A percentile compares a stretch with the other conserved stretches of the same genome.
phyloP scores from a whole-genome alignment of 2,329 filamentous ascomycete species.

The Aplosporella prunicola region DNA sequence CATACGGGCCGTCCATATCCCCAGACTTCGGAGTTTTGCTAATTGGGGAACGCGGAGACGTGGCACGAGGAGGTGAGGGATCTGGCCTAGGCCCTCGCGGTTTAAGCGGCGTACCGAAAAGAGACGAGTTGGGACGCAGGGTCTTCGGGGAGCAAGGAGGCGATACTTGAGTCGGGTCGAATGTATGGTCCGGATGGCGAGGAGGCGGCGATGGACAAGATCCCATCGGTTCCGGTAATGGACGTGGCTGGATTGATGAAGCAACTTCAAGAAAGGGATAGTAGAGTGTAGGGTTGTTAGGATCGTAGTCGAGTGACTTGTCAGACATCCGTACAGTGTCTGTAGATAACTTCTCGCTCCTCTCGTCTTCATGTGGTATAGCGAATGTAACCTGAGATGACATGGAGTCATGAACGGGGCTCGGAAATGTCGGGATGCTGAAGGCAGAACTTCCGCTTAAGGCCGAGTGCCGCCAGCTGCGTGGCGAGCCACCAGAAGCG shows the following conservation, averaged over 20 bases:
- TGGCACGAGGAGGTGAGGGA: too few relatives aligned
- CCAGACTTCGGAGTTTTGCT: not conserved
- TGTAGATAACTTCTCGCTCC: too few relatives aligned
- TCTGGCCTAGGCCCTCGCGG: too few relatives aligned
- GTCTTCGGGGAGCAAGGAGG: slow-evolving; percentile 33
- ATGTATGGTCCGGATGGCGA: slow-evolving; percentile 12
- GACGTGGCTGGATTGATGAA: too few relatives aligned
- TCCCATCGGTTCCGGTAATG: not conserved
- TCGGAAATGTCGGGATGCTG: slow-evolving; percentile 30
- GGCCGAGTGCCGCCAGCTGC: slow-evolving; percentile 13
- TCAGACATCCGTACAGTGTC: too few relatives aligned
- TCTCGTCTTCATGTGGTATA: not conserved
- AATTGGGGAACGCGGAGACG: too few relatives aligned
- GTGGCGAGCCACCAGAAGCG: slow-evolving; percentile 1
- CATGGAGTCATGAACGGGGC: slow-evolving; percentile 11
- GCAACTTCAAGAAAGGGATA: slow-evolving; percentile 7
- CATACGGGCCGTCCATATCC: not conserved
- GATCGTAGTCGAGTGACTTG: slow-evolving; percentile 15
- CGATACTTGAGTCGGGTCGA: slow-evolving; percentile 15
- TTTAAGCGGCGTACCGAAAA: too few relatives aligned
- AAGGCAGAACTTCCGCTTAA: slow-evolving; percentile 22
- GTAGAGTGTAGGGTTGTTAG: slow-evolving; percentile 15
- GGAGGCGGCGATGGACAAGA: slow-evolving; percentile 24
- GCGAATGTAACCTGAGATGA: not conserved
- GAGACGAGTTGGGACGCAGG: slow-evolving; percentile 13